These are phyloP conservation scores for Antarctomyces pellizariae DNA, from an alignment of 495 filamentous ascomycete species.

Conservation along the genomic window DNA sequence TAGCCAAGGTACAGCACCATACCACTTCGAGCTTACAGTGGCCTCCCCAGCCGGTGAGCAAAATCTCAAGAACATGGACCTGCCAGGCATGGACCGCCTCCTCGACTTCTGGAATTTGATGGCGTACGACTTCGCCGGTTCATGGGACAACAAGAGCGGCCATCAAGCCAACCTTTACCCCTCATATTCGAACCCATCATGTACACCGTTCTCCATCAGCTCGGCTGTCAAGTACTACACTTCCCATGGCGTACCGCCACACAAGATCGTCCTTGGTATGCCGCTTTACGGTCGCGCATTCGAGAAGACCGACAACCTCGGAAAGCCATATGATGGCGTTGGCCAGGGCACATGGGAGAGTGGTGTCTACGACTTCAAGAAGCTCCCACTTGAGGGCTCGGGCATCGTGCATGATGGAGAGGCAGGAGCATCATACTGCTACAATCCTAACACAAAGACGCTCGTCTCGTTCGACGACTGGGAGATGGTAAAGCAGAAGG, in stretches of 20 bases:
- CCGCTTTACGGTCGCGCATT: conserved; percentile 84
- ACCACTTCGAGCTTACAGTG: conserved; percentile 64
- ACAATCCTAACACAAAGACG: conserved; percentile 29
- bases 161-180: conserved; percentile 65
- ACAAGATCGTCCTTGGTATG: conserved; percentile 76
- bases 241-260: conserved; percentile 29
- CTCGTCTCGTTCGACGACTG: conserved; percentile 67
- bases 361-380: conserved; percentile 79
- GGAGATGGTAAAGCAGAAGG: conserved; percentile 41
- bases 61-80: conserved; percentile 53
- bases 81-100: conserved; percentile 50
- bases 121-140: conserved; percentile 61
- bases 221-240: conserved; percentile 46
- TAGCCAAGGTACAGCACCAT: conserved; percentile 19
- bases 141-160: conserved; percentile 50
- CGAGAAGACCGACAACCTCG: conserved; percentile 48
- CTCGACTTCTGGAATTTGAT: conserved; percentile 93
- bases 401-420: conserved; percentile 26
- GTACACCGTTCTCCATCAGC: conserved; percentile 58
- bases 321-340: conserved; percentile 40
- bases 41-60: conserved; percentile 40
- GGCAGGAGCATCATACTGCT: conserved; percentile 48
- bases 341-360: conserved; percentile 68
- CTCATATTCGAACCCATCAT: conserved; percentile 24
- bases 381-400: conserved; percentile 27